Evolutionary conservation across 2,329 filamentous ascomycete species (phyloP), one percentile per base, ranked within the genome.

Genomic region (Gremmenia infestans): DNA sequence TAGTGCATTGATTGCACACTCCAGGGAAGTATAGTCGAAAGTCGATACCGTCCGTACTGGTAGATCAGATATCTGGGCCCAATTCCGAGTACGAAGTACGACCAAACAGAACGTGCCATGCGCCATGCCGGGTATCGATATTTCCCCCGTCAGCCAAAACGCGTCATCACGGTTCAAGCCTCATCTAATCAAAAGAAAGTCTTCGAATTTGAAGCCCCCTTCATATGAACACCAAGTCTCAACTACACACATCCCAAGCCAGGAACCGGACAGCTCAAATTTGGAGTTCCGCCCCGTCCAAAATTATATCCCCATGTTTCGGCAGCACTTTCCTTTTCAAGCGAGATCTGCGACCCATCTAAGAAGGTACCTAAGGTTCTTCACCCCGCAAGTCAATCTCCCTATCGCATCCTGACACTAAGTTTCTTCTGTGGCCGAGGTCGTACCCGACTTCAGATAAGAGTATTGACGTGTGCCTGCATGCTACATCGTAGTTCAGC

Each of bases 361-460:
- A 25, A 42, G 22, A 52, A 36, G 12, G 39, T 46, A 39, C 40
- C 14, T 19, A 19, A 19, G 19, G 19, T 8, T 36, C 28, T 23
- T 17, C 35, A 23, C 15, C 22, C 19, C 39, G 14, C 39, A n/a
- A 52, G 23, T 37, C 5, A 37, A 17, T 15, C 17, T 37, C 7
- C 28, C 6, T 19, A 22, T 47, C 40, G 25, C 40, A 48, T 12
- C 23, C 28, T n/a, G 3, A n/a, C n/a, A 12, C 11, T 11, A 14
- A 17, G n/a, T 40, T 17, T 15, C 11, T 1, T 12, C 17, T 11
- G 3, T 53, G 43, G 28, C 12, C 51, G 43, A 48, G 40, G 17
- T 48, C 5, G n/a, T 37, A 48, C 15, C 51, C 51, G 32, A n/a
- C 23, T 53, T 12, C 28, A 48, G 51, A 42, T 43, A 36, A 52